Base-by-base conservation (phyloP, 352 stramenopile species). In the Pythium rhizo-oryzae region DNA sequence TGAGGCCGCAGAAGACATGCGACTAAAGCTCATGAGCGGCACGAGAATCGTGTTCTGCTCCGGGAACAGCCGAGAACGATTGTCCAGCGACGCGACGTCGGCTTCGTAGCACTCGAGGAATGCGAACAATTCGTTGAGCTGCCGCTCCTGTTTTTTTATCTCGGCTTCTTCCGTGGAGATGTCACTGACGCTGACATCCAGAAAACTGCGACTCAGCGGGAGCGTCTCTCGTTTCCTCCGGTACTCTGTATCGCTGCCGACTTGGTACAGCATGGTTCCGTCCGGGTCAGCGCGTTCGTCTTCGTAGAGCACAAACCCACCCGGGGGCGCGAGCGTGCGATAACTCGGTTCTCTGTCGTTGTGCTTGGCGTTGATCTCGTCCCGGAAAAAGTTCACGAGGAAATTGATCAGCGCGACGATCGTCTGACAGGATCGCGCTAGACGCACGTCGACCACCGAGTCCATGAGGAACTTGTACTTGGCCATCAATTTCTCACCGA, bases 381-480 rank as follows among this genome's bases (percentile, higher is more conserved):
- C 24, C 12, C 30, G 23, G 39, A 90, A 85, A 50, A 81, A 76
- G 11, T 71, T 62, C 25, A 87, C 56, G 16, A 93, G 59, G 47
- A 93, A 89, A 12, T 80, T 78, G 37, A 91, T 78, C n/a, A 93
- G 69, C 0, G 81, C 73, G 2, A 90, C 75, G 8, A 84, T 84
- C 12, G 81, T 85, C 39, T 87, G 78, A 19, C 76, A 74, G 37
- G 81, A 77, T 15, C 81, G 72, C n/a, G 84, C 72, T 8, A 93
- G 75, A 0, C 85, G 78, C 19, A 85, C 69, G 51, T 93, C 82
- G 6, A 89, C 72, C 25, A 91, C 81, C 0, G 85, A 81, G 28
- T 91, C 82, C 64, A 89, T 84, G n/a, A 93, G 63, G 44, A 93
- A 93, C 41, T 77, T 65, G 64, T 87, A 69, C 65, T 93, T 93